Evolutionary conservation across 1,139 yeast genomes (phyloP).

Genomic region (Suhomyces atakaporum): DNA sequence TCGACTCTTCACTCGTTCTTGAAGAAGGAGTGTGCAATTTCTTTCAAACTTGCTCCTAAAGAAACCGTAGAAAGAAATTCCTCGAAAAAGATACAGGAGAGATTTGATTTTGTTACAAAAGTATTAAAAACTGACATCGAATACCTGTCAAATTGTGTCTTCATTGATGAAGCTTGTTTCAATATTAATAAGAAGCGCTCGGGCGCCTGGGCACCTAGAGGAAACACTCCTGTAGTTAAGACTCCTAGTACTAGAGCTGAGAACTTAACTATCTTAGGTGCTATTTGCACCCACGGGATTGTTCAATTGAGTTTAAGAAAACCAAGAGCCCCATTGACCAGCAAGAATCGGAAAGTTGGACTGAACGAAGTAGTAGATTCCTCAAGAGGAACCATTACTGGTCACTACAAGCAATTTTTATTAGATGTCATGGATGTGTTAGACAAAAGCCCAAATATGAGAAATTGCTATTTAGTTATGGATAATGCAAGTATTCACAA

Average conservation of each 20-base stretch:
- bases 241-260: constrained; percentile 6
- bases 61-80: constrained; percentile 5
- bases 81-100: neutral
- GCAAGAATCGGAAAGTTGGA: constrained; percentile 1
- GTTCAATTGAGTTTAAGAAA: constrained; percentile 8
- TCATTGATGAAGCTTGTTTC: constrained; percentile 8
- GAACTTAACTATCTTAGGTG: constrained; percentile 3
- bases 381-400: constrained; percentile 5
- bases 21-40: constrained; percentile 2
- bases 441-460: constrained; percentile 4
- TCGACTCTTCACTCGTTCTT: constrained; percentile 4
- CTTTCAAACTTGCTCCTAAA: constrained; percentile 5
- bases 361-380: neutral
- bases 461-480: constrained; percentile 4
- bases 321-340: constrained; percentile 1
- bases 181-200: constrained; percentile 5
- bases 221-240: constrained; percentile 5
- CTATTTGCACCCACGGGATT: constrained; percentile 4
- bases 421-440: constrained; percentile 3
- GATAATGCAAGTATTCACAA: constrained; percentile 9
- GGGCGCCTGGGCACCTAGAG: constrained; percentile 5
- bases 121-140: neutral
- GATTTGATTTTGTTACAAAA: constrained; percentile 1
- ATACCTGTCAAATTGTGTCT: constrained; percentile 5
- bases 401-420: constrained; percentile 7